Percentiles rank a stretch among this genome's conserved stretches.
phyloP scores from a whole-genome alignment of 1,284 basidiomycete species.

The Rhizoctonia solani region DNA sequence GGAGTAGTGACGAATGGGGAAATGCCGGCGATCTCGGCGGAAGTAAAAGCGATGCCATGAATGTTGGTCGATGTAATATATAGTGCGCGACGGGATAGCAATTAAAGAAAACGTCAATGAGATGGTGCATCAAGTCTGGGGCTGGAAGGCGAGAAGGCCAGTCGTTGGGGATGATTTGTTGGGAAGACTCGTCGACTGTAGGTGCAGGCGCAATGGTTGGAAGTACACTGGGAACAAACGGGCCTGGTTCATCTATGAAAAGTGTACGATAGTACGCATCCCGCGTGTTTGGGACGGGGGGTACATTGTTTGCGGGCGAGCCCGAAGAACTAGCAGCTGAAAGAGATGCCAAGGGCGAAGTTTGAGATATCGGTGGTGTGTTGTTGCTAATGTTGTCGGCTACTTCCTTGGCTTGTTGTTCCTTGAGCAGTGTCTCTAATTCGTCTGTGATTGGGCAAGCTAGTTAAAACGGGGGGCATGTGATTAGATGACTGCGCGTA shows the following conservation, averaged over 20 bases:
- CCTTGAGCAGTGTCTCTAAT: constrained; percentile 18
- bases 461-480: background rate
- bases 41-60: constrained; percentile 51
- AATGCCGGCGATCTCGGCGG: constrained; percentile 53
- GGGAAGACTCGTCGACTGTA: background rate
- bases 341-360: background rate
- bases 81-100: constrained; percentile 35
- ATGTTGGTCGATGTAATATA: constrained; percentile 37
- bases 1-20: constrained; percentile 37
- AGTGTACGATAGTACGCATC: background rate
- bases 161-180: constrained; percentile 18
- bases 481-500: background rate
- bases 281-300: background rate
- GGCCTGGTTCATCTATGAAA: background rate
- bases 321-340: background rate
- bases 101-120: constrained; percentile 38
- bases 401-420: constrained; percentile 11
- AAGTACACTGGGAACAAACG: constrained; percentile 4
- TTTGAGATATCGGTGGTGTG: background rate
- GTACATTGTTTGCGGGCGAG: background rate
- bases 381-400: background rate
- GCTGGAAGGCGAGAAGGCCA: constrained; percentile 35
- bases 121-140: constrained; percentile 37
- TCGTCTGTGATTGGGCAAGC: background rate
- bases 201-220: background rate